Evolutionary conservation across 1,139 yeast species (phyloP), one percentile per base, ranked within the genome.

Genomic region (Candida sanyaensis): DNA sequence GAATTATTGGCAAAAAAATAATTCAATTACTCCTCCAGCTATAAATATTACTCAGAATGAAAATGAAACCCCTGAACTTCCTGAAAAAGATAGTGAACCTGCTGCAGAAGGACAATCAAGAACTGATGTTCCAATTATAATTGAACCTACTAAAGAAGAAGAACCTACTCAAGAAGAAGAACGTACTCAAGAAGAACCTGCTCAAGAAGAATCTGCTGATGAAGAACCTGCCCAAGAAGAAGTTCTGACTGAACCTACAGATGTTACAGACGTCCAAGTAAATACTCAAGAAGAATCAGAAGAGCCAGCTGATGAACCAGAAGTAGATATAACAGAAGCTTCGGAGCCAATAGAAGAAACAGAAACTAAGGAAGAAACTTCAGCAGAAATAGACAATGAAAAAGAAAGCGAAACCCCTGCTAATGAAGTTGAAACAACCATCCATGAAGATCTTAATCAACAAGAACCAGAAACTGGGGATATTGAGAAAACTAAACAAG

Each of bases 1-100:
- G 59, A 68, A 75, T 55, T 75, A 71, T 58, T 75, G 80, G 80
- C 53, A 57, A 41, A 61, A 38, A n/a, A 37, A 23, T 9, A 28
- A 7, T 42, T 23, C 40, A 17, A 33, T 5, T 6, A 23, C 32
- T 21, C 11, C 38, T 26, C 39, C 6, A 7, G 28, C 39, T 31
- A 34, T 27, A n/a, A 31, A 38, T 21, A 26, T 26, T 37, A 11
- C 42, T 11, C 21, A 29, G 17, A 31, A 41, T 12, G 44, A 7
- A 10, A 17, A 24, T 12, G 43, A 38, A 24, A 28, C 33, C 9
- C 49, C 44, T 12, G 43, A 45, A 26, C 26, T 45, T 17, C 50
- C 51, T 12, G 21, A 31, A 10, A 44, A 39, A 21, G 43, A 37
- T 10, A 34, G 26, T 28, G 5, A 31, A 31, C 7, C 10, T 31